Evolutionary conservation across 2,329 filamentous ascomycete genomes (phyloP), one percentile per base, ranked within the genome.

Genomic region (Periconia sp.): DNA sequence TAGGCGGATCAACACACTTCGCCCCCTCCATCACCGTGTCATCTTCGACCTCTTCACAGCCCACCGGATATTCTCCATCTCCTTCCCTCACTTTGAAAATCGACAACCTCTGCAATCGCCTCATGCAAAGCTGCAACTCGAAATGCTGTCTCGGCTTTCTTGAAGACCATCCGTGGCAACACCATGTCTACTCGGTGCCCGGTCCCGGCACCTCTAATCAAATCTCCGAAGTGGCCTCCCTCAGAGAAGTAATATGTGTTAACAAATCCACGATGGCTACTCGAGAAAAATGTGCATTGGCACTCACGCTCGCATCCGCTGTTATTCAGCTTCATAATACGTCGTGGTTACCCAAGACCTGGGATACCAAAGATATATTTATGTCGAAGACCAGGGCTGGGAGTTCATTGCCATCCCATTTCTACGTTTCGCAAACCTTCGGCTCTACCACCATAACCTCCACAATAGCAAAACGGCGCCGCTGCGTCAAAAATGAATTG

Each of bases 301-400:
- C 46, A n/a, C 35, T 51, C 5, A 34, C 40, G 4, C 31, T 54
- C 4, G 50, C 50, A 9, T 45, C 43, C 10, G 36, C 38, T 3
- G 37, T 54, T 5, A 34, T 51, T n/a, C 47, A 51, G 25, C 35
- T 50, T 5, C 37, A 52, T 28, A 36, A 49, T 24, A 52, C 48
- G 5, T 36, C 48, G 5, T 54, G 45, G 50, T 36, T 51, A 12
- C 35, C 35, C 10, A 7, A 26, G n/a, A 31, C 7, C n/a, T 49
- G 48, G 48, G 43, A 43, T n/a, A 36, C 35, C 10, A 38, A 40
- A 32, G 35, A 52, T 25, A 49, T 52, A 4, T 25, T 35, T 13
- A 3, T 49, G n/a, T 15, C 47, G 2, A 38, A 39, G 18, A 34
- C 15, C 23, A 18, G 34, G n/a, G 5, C 28, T 5, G 36, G 32